Percentiles rank a stretch among this genome's conserved stretches.
These are phyloP conservation scores for Cicer chorassanicum DNA, from an alignment of 306 rosid species.

Conservation along the genomic window DNA sequence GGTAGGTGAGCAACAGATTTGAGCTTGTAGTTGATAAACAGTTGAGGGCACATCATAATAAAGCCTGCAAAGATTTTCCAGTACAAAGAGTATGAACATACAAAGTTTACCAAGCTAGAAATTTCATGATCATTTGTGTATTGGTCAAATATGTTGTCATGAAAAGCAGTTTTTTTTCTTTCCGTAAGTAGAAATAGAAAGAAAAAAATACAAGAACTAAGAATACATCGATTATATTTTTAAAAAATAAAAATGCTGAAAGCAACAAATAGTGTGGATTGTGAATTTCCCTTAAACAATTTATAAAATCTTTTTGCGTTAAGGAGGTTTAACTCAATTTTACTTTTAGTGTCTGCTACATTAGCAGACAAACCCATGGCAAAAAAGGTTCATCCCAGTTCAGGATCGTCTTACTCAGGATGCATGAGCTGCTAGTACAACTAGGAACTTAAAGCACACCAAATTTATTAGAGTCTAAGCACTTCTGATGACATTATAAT, in stretches of 20 bases:
- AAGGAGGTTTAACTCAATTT: constrained; percentile 10
- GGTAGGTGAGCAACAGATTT: constrained; percentile 99
- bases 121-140: constrained; percentile 3
- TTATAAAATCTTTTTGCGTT: neutral
- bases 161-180: neutral
- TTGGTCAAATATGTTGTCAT: neutral
- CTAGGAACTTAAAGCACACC: constrained; percentile 17
- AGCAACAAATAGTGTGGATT: neutral
- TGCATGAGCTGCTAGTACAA: neutral
- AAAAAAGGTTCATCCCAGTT: neutral
- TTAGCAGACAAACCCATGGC: neutral
- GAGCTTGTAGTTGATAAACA: constrained; percentile 96
- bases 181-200: neutral
- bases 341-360: constrained; percentile 1
- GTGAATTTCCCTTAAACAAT: neutral
- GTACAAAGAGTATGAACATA: constrained; percentile 31
- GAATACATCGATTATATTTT: neutral
- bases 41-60: constrained; percentile 99
- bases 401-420: constrained; percentile 18
- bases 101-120: constrained; percentile 28
- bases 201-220: neutral
- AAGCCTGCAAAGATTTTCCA: constrained; percentile 67
- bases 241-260: constrained; percentile 3
- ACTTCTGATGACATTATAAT: constrained; percentile 5
- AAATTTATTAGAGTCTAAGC: constrained; percentile 14